phyloP scores from a whole-genome alignment of 805 yeast genomes.

The Yamadazyma sp. region DNA sequence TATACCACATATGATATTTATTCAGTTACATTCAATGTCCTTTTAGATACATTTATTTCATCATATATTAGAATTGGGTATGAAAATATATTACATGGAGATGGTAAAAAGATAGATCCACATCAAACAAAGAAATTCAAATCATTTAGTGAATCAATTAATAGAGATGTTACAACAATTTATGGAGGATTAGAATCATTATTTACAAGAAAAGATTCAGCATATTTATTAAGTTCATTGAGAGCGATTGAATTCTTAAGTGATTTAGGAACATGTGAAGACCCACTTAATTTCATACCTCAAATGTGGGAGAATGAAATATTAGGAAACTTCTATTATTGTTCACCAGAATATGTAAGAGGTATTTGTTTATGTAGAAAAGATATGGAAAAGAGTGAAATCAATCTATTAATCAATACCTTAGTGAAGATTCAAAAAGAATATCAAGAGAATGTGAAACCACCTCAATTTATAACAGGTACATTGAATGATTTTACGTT shows the following conservation, averaged over 20 bases:
- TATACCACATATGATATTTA: slow-evolving; percentile 42
- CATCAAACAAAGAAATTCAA: slow-evolving; percentile 30
- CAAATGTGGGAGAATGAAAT: slow-evolving; percentile 56
- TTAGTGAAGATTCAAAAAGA: slow-evolving; percentile 27
- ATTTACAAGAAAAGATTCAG: slow-evolving; percentile 39
- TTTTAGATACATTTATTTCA: slow-evolving; percentile 36
- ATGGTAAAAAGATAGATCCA: slow-evolving; percentile 42
- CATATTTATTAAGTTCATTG: slow-evolving; percentile 36
- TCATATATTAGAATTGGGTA: slow-evolving; percentile 38
- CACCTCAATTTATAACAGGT: slow-evolving; percentile 28
- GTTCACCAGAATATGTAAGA: slow-evolving; percentile 68
- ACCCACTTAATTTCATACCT: slow-evolving; percentile 31
- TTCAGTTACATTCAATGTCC: slow-evolving; percentile 34
- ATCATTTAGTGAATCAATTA: slow-evolving; percentile 36
- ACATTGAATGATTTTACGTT: slow-evolving; percentile 33
- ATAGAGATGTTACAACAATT: slow-evolving; percentile 36
- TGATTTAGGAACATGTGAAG: slow-evolving; percentile 38
- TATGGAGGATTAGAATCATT: slow-evolving; percentile 34
- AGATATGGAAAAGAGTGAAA: slow-evolving; percentile 34
- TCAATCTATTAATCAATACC: slow-evolving; percentile 24
- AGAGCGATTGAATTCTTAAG: slow-evolving; percentile 39
- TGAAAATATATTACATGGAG: slow-evolving; percentile 39
- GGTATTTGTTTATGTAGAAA: slow-evolving; percentile 56
- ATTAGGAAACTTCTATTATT: slow-evolving; percentile 66
- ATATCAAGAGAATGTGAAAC: slow-evolving; percentile 31